phyloP scores from a whole-genome alignment of 192 early-diverging fungal species.

The Entomortierella lignicola region DNA sequence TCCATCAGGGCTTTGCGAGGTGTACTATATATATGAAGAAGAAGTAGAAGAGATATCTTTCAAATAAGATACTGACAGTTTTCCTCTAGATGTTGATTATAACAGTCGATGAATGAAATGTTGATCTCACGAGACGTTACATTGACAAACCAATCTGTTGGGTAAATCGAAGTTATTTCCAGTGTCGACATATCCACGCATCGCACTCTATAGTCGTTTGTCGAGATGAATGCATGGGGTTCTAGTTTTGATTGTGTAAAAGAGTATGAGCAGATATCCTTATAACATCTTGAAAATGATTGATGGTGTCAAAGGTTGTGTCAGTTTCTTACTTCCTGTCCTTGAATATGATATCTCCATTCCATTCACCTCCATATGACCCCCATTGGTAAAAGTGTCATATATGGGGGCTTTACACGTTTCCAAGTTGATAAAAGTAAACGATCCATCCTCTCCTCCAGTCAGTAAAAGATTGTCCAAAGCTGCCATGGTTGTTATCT shows the following conservation, averaged over 20 bases:
- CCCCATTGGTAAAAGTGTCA: conserved; percentile 14
- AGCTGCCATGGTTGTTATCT: conserved; percentile 43
- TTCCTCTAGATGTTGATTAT: too few species aligned
- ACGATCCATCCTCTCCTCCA: conserved; percentile 38
- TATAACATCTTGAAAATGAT: background rate
- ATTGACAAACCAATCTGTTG: conserved; percentile 30
- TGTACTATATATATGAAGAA: conserved; percentile 12
- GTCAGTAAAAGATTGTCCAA: conserved; percentile 26
- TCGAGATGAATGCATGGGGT: conserved; percentile 33
- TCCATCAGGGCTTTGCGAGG: conserved; percentile 43
- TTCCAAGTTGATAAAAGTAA: conserved; percentile 35
- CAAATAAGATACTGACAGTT: background rate
- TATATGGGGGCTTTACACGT: conserved; percentile 21
- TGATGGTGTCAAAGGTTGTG: background rate
- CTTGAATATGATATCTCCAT: conserved; percentile 42
- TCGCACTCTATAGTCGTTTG: conserved; percentile 23
- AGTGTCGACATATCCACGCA: conserved; percentile 30
- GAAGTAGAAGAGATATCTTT: background rate
- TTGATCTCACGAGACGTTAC: conserved; percentile 2
- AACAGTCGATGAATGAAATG: too few species aligned
- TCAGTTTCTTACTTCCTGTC: conserved; percentile 31
- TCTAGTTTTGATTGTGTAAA: background rate
- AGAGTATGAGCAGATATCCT: background rate
- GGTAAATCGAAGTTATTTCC: conserved; percentile 3
- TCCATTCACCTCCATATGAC: conserved; percentile 31